phyloP scores from a whole-genome alignment of 179 eudicot species.

The Silene coronaria region DNA sequence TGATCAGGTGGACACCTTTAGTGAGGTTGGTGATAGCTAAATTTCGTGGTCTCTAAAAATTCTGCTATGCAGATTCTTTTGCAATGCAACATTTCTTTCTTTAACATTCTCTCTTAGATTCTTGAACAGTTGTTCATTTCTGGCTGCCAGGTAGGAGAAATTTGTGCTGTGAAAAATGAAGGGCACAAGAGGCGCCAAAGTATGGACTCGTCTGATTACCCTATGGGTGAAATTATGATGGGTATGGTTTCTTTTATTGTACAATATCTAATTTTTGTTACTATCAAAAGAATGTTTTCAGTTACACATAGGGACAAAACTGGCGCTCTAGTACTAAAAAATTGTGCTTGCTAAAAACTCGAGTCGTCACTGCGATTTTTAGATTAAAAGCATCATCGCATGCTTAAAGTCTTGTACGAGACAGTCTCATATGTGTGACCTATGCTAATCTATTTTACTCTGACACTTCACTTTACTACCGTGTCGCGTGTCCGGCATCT shows the following conservation, averaged over 20 bases:
- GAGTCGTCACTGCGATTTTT: neutral
- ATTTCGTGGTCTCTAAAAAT: neutral
- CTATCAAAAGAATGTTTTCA: neutral
- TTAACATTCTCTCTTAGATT: conserved; percentile 1
- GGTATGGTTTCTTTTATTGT: conserved; percentile 41
- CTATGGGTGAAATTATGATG: conserved; percentile 63
- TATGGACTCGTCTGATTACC: conserved; percentile 73
- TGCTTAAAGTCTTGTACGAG: neutral
- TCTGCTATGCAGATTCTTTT: neutral
- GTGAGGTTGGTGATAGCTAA: conserved; percentile 39
- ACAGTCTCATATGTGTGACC: neutral
- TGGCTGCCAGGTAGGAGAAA: conserved; percentile 42
- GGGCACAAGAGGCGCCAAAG: conserved; percentile 88
- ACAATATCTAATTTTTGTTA: conserved; percentile 4
- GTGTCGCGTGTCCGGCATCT: no score
- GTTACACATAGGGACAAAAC: neutral
- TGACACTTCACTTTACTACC: no score
- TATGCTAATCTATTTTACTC: no score
- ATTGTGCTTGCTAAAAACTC: neutral
- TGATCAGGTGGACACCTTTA: conserved; percentile 47
- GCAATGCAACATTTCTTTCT: neutral
- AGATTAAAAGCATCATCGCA: neutral
- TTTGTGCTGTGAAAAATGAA: conserved; percentile 53
- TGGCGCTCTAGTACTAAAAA: neutral
- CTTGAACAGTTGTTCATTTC: conserved; percentile 5